Evolutionary conservation across 495 filamentous ascomycete species (phyloP), one percentile per base, ranked within the genome.

Genomic region (Astrothelium macrocarpum): DNA sequence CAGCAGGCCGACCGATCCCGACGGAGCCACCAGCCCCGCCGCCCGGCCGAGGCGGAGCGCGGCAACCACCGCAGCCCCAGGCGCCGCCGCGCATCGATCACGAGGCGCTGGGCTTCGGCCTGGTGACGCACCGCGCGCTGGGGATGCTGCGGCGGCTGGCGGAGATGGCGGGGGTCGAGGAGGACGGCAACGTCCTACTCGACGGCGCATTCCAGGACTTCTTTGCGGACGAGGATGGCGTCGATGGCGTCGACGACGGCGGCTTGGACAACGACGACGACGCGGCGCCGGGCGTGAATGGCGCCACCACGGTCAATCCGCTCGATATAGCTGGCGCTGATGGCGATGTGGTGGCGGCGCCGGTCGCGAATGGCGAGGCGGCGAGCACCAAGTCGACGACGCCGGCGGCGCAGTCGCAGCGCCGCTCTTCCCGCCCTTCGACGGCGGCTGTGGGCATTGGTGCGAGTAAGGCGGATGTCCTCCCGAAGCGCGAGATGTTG

Each of bases 131-230:
- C 62, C 71, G 80, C 4, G 84, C 78, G 59, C 80, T 84, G 32
- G 81, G 68, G 31, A 82, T 84, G 68, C 79, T 84, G 32, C 81
- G 78, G 39, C 78, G 80, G 23, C 80, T 86, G 1, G 82, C 78
- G 46, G 80, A 78, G 49, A 87, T 79, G 53, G 36, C 64, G 12
- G 69, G 68, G 28, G 71, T 66, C 32, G 67, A 58, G 0, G 64
- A 68, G 1, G 42, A 39, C 25, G 49, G 65, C 28, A 26, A 65
- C 10, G 32, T 11, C 16, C 23, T 43, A 32, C 23, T 11, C 60
- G 43, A 56, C 28, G 45, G 28, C 43, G 28, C 25, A 43, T 49
- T 36, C 31, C 59, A 61, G 23, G 65, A 36, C 1, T 66, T 65
- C 18, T 69, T 59, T n/a, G n/a, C n/a, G 29, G 46, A 65, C 14